Conservation (phyloP, 2,329 filamentous ascomycete genomes). For the Zalaria obscura region DNA sequence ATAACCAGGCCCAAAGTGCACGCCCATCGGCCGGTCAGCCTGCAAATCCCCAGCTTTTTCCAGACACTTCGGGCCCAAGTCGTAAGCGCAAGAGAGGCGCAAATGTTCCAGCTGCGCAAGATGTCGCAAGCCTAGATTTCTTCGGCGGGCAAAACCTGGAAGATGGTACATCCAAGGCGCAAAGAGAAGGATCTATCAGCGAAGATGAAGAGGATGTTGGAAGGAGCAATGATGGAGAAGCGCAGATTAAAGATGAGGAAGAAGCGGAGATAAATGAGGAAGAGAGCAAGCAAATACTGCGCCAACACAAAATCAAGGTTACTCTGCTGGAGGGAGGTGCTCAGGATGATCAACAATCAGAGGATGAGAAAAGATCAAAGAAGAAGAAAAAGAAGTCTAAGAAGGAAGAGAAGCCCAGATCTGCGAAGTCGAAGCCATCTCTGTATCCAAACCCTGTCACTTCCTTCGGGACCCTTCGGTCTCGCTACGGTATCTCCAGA, state of each 20-base stretch:
- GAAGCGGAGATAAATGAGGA: constrained; percentile 36
- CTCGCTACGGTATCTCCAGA: constrained; percentile 57
- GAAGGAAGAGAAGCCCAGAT: constrained; percentile 16
- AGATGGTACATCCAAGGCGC: background rate
- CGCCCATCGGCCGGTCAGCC: constrained; percentile 3
- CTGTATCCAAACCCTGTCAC: constrained; percentile 69
- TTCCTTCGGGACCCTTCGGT: constrained; percentile 59
- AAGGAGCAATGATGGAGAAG: background rate
- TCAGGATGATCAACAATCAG: constrained; percentile 6
- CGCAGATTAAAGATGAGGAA: background rate
- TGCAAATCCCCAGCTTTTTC: constrained; percentile 5
- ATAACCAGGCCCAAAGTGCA: background rate
- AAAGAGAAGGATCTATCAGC: background rate
- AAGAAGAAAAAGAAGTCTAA: constrained; percentile 23
- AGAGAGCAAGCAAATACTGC: constrained; percentile 59
- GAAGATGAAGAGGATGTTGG: constrained; percentile 3
- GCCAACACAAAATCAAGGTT: constrained; percentile 72
- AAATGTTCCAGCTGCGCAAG: constrained; percentile 5
- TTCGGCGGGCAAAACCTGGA: constrained; percentile 19
- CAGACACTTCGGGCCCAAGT: background rate
- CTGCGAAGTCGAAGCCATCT: constrained; percentile 38
- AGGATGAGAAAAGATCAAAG: constrained; percentile 32
- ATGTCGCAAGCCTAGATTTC: constrained; percentile 28
- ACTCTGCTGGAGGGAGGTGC: constrained; percentile 46
- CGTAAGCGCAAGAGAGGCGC: constrained; percentile 28